A percentile compares a stretch with the other conserved stretches of the same genome.
Conservation (phyloP, 352 stramenopile genomes). For the Globisporangium spinosum region DNA sequence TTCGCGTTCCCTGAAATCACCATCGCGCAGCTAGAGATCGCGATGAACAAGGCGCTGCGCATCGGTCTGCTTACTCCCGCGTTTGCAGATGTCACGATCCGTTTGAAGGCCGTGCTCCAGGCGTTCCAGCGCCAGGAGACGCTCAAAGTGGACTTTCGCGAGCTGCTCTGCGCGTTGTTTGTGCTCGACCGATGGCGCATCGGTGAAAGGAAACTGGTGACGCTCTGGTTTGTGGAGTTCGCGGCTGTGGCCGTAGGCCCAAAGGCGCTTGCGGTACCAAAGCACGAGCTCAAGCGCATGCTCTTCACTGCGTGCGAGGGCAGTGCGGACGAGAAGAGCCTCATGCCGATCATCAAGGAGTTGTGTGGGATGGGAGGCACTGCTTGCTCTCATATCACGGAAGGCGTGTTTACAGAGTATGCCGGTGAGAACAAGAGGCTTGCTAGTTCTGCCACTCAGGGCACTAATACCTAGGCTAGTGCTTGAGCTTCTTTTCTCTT, state of each 20-base stretch:
- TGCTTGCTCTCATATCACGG: slow-evolving; percentile 12
- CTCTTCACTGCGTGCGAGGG: slow-evolving; percentile 38
- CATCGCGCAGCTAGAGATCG: slow-evolving; percentile 40
- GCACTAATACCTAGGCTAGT: not conserved
- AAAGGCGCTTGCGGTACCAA: slow-evolving; percentile 15
- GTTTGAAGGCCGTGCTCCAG: slow-evolving; percentile 28
- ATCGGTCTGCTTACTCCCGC: slow-evolving; percentile 10
- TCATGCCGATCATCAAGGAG: slow-evolving; percentile 32
- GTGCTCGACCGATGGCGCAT: slow-evolving; percentile 54
- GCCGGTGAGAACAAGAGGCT: slow-evolving; percentile 17
- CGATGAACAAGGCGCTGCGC: slow-evolving; percentile 27
- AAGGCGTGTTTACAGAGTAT: slow-evolving; percentile 18
- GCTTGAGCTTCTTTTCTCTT: not conserved
- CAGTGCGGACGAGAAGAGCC: slow-evolving; percentile 31
- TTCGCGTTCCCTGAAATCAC: slow-evolving; percentile 27
- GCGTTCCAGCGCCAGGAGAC: slow-evolving; percentile 27
- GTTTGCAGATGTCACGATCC: slow-evolving; percentile 13
- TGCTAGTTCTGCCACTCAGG: not conserved
- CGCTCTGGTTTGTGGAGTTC: slow-evolving; percentile 59
- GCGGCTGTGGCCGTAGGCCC: slow-evolving; percentile 12
- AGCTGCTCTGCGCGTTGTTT: slow-evolving; percentile 39
- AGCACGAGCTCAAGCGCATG: slow-evolving; percentile 27
- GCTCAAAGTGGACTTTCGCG: slow-evolving; percentile 37
- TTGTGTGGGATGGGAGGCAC: slow-evolving; percentile 8
- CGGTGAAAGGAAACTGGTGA: slow-evolving; percentile 37